A percentile compares a stretch with the other conserved stretches of the same genome.
Evolutionary conservation across 129 eudicot genomes (phyloP).

Genomic region (Escallonia rubra): DNA sequence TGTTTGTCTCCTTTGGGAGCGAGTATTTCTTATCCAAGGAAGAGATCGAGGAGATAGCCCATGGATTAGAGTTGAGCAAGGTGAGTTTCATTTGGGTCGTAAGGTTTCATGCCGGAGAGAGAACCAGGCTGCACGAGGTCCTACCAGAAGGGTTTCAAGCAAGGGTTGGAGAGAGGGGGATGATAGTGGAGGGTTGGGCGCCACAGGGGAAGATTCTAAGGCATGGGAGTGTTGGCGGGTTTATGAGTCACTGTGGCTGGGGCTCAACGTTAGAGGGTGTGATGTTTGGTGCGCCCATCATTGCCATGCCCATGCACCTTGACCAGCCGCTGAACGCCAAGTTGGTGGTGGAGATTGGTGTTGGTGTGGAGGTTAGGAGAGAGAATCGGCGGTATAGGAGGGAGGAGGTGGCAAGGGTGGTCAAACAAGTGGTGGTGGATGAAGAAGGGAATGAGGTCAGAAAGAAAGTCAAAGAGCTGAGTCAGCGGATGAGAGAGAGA

Average conservation of each 20-base stretch:
- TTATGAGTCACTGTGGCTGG: constrained; percentile 20
- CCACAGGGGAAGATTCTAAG: constrained; percentile 26
- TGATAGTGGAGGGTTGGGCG: constrained; percentile 32
- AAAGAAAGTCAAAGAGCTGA: neutral
- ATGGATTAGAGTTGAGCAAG: constrained; percentile 26
- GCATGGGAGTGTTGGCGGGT: constrained; percentile 27
- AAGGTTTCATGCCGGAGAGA: constrained; percentile 20
- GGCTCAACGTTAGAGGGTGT: neutral
- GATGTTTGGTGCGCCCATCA: neutral
- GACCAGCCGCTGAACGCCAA: neutral
- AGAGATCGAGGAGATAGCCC: constrained; percentile 29
- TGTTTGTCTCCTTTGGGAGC: constrained; percentile 42
- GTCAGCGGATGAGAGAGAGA: neutral
- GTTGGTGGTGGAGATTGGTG: neutral
- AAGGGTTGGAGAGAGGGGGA: constrained; percentile 25
- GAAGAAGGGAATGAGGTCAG: neutral
- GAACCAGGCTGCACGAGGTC: constrained; percentile 6
- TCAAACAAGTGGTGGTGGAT: neutral
- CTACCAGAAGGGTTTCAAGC: constrained; percentile 26
- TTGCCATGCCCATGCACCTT: neutral
- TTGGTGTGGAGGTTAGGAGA: neutral
- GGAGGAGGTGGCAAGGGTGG: neutral
- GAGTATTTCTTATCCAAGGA: constrained; percentile 26
- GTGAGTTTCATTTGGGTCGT: constrained; percentile 39
- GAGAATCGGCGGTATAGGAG: neutral